phyloP scores from a whole-genome alignment of 768 basidiomycete genomes.

The Galerina sulciceps region DNA sequence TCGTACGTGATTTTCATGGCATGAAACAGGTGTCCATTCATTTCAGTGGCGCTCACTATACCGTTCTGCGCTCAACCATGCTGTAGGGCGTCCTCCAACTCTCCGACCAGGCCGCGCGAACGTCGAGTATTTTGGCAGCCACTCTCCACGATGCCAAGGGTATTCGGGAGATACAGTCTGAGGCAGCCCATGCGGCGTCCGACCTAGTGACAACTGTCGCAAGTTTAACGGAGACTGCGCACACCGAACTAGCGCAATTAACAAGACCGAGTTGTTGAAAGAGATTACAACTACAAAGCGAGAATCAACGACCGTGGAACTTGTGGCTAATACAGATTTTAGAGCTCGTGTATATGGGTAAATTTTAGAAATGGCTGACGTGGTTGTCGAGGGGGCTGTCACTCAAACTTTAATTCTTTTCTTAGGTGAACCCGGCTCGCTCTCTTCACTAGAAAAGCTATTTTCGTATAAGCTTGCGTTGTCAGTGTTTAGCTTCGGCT shows the following conservation, averaged over 20 bases:
- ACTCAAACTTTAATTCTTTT: background rate
- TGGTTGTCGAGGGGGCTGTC: background rate
- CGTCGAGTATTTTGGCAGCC: slow-evolving; percentile 1
- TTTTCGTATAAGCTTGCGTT: slow-evolving; percentile 23
- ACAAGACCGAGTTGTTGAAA: slow-evolving; percentile 44
- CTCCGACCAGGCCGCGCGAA: slow-evolving; percentile 14
- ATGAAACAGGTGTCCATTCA: slow-evolving; percentile 14
- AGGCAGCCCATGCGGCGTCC: slow-evolving; percentile 37
- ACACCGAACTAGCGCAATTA: slow-evolving; percentile 51
- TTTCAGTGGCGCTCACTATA: background rate
- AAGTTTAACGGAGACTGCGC: slow-evolving; percentile 41
- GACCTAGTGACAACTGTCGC: slow-evolving; percentile 39
- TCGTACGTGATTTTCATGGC: slow-evolving; percentile 8
- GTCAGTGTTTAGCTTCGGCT: slow-evolving; percentile 30
- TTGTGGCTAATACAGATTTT: slow-evolving; percentile 10
- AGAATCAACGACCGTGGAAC: slow-evolving; percentile 10
- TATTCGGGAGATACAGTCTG: slow-evolving; percentile 38
- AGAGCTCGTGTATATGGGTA: slow-evolving; percentile 7
- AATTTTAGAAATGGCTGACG: background rate
- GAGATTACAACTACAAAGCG: slow-evolving; percentile 26
- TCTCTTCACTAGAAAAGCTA: slow-evolving; percentile 29
- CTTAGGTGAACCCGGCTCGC: slow-evolving; percentile 32
- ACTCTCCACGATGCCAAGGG: slow-evolving; percentile 24
- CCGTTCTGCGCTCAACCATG: background rate
- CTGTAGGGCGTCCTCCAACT: slow-evolving; percentile 3